Conservation (phyloP, 208 protist genomes). For the Jaenimonas drosophilae region DNA sequence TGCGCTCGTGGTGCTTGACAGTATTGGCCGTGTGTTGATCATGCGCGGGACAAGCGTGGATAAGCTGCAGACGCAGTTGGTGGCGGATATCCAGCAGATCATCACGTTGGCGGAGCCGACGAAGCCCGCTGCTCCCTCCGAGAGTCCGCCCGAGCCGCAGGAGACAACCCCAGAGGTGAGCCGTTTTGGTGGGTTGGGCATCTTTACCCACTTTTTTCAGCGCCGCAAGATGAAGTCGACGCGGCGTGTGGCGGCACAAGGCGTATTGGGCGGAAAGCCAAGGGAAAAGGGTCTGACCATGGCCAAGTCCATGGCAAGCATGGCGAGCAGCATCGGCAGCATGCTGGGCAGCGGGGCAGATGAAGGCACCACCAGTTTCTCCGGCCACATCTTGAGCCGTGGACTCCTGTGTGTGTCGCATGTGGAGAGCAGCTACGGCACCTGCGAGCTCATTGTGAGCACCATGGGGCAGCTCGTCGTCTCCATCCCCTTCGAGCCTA, state of each 20-base stretch:
- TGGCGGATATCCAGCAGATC: conserved; percentile 53
- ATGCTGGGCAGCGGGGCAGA: background rate
- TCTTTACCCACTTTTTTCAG: no score
- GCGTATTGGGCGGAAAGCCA: no score
- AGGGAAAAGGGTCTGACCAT: no score
- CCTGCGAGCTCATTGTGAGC: conserved; percentile 53
- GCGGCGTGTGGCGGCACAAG: no score
- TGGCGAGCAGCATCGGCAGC: conserved; percentile 1
- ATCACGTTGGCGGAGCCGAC: conserved; percentile 25
- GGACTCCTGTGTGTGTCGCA: conserved; percentile 42
- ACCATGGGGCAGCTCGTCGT: conserved; percentile 69
- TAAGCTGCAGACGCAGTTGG: no score
- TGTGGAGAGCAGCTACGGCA: conserved; percentile 11
- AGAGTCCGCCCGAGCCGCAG: no score
- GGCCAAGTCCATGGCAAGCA: no score
- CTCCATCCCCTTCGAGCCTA: conserved; percentile 40
- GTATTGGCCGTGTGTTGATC: conserved; percentile 43
- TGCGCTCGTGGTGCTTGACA: conserved; percentile 62
- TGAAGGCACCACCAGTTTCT: conserved; percentile 2
- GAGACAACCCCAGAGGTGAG: no score
- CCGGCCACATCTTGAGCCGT: conserved; percentile 63
- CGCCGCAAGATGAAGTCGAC: no score
- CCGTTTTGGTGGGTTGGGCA: no score
- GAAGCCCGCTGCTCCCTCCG: no score
- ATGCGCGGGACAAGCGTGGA: no score